phyloP scores from a whole-genome alignment of 2,329 filamentous ascomycete genomes.

The Lecanicillium sp. region DNA sequence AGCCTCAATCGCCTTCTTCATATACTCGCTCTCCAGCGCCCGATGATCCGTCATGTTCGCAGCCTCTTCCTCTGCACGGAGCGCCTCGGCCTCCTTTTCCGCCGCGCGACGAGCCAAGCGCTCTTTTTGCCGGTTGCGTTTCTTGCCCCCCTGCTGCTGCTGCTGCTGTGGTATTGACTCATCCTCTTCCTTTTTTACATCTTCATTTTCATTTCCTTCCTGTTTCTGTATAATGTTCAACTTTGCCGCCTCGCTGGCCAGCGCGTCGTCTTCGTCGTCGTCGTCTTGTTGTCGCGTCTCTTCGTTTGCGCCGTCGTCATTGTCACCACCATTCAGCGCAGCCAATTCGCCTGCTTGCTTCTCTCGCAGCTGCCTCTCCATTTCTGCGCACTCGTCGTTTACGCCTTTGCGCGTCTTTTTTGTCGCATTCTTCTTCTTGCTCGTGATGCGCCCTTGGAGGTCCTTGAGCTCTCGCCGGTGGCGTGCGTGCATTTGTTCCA shows the following conservation, averaged over 20 bases:
- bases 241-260: constrained; percentile 14
- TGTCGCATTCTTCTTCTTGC: constrained; percentile 93
- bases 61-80: constrained; percentile 67
- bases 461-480: constrained; percentile 88
- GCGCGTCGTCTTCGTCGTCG: constrained; percentile 11
- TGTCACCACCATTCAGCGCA: constrained; percentile 23
- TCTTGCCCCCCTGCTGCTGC: constrained; percentile 40
- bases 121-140: constrained; percentile 86
- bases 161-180: constrained; percentile 13
- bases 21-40: constrained; percentile 58
- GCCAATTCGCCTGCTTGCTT: constrained; percentile 55
- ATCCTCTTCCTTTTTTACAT: constrained; percentile 4
- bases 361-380: constrained; percentile 59
- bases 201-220: background rate
- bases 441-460: constrained; percentile 74
- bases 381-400: constrained; percentile 64
- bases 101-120: constrained; percentile 82
- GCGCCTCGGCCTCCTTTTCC: constrained; percentile 63
- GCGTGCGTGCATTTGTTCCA: constrained; percentile 69
- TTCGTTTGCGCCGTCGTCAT: constrained; percentile 15
- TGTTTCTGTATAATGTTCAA: constrained; percentile 10
- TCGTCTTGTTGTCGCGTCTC: constrained; percentile 13
- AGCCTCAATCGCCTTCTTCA: constrained; percentile 58
- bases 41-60: constrained; percentile 64
- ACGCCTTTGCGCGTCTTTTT: constrained; percentile 76